A percentile compares a stretch with the other conserved stretches of the same genome.
phyloP scores from a whole-genome alignment of 2,329 filamentous ascomycete genomes.

The Monosporascus ibericus region DNA sequence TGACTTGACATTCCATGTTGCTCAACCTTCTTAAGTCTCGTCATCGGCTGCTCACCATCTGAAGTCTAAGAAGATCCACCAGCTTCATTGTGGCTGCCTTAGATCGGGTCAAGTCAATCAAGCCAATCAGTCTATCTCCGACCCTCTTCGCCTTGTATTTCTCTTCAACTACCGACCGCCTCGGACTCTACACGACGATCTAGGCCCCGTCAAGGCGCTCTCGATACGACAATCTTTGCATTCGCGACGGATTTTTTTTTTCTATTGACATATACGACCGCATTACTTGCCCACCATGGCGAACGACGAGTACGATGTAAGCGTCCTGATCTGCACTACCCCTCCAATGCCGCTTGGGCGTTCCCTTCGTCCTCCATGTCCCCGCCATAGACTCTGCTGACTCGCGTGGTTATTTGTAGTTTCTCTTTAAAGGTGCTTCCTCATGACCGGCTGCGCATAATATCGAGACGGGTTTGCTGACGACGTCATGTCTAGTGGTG shows the following conservation, averaged over 20 bases:
- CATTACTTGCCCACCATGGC: constrained; percentile 62
- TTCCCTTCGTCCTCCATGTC: constrained; percentile 12
- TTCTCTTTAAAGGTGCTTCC: constrained; percentile 91
- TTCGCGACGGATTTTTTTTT: neutral
- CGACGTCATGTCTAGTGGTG: constrained; percentile 59
- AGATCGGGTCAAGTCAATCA: no score
- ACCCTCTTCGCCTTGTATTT: neutral
- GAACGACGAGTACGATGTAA: constrained; percentile 99
- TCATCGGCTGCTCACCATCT: no score
- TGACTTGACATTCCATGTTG: no score
- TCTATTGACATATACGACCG: neutral
- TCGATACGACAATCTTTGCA: no score
- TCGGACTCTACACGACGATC: neutral
- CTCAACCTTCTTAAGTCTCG: no score
- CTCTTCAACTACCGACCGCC: neutral
- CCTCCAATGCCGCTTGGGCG: constrained; percentile 11
- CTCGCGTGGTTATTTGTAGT: constrained; percentile 51
- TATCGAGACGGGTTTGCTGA: constrained; percentile 19
- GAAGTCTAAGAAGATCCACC: no score
- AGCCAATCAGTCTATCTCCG: neutral
- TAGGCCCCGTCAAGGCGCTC: neutral
- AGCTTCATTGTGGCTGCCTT: no score
- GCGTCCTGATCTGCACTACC: constrained; percentile 33
- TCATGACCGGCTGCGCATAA: constrained; percentile 20
- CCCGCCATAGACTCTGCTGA: constrained; percentile 2